phyloP scores from a whole-genome alignment of 2,329 filamentous ascomycete genomes.

The Rutstroemia sp. region DNA sequence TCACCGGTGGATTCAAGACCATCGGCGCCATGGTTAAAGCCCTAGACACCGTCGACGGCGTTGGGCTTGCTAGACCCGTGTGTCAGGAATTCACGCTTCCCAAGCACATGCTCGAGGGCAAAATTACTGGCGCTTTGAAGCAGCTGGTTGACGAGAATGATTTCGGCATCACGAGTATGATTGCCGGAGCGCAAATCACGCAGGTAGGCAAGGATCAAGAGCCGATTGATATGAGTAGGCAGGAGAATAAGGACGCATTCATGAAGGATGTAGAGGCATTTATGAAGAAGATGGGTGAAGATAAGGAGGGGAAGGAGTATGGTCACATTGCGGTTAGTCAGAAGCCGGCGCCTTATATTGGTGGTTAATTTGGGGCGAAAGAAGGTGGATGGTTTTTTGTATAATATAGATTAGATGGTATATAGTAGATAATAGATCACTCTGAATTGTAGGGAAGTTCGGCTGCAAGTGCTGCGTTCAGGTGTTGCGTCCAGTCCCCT shows the following conservation, averaged over 20 bases:
- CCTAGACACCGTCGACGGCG: slow-evolving; percentile 39
- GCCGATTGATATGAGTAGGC: slow-evolving; percentile 43
- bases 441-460: too few relatives aligned
- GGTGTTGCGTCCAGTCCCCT: too few relatives aligned
- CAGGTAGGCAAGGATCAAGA: slow-evolving; percentile 46
- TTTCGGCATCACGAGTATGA: slow-evolving; percentile 33
- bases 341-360: slow-evolving; percentile 14
- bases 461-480: too few relatives aligned
- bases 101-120: slow-evolving; percentile 35
- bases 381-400: too few relatives aligned
- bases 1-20: slow-evolving; percentile 55
- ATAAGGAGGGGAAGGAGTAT: slow-evolving; percentile 33
- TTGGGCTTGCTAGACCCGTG: slow-evolving; percentile 41
- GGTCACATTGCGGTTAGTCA: slow-evolving; percentile 36
- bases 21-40: slow-evolving; percentile 40
- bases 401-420: too few relatives aligned
- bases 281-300: slow-evolving; percentile 33
- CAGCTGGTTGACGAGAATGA: slow-evolving; percentile 41
- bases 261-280: slow-evolving; percentile 40
- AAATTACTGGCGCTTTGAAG: slow-evolving; percentile 41
- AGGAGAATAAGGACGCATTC: slow-evolving; percentile 41
- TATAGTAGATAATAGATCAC: too few relatives aligned
- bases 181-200: slow-evolving; percentile 23
- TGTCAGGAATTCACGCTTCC: slow-evolving; percentile 38
- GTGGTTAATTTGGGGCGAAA: background rate